Base-by-base conservation (phyloP, 208 protist species). In the Crithidia mellificae region DNA sequence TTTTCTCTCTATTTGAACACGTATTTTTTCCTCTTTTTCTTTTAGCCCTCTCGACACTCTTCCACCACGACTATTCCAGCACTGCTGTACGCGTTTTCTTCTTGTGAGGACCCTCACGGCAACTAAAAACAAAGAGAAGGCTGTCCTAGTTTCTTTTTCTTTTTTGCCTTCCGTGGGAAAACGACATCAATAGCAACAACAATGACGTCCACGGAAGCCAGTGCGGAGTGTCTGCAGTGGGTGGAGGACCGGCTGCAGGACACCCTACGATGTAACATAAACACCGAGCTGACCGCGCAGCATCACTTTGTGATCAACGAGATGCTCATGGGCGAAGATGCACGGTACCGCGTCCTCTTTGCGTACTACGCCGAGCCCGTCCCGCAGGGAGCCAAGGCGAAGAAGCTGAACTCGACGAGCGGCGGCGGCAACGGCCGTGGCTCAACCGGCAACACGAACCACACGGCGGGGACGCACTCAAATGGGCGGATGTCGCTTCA, bases 271-370 rank as follows among this genome's bases (percentile, higher is more conserved):
- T 85, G 78, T 62, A 65, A 41, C 8, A 52, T 72, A 22, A 53
- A 79, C 36, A 62, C 39, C 2, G 81, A 91, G 20, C 68, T 95
- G 46, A 80, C 68, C 0, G 51, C 77, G 17, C 70, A 82, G 22
- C 76, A 90, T 56, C 76, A 82, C 32, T 65, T 77, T 56, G 63
- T 87, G 12, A 79, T 94, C 57, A 84, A 78, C 56, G 87, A 95
- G 63, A 95, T 96, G 74, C 81, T 96, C 27, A 81, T 96, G 43
- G 92, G 89, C 24, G 88, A 93, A 58, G 85, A 92, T 12, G 80
- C 63, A 17, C 77, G 73, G 43, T 88, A 73, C 67, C 67, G 76
- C 34, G 77, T 83, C 6, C 63, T 95, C 38, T 95, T 94, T 50
- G 80, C 77, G 29, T 96, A 91, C 83, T 92, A 86, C 80, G 65